Evolutionary conservation across 2,329 filamentous ascomycete genomes (phyloP).

Genomic region (Colletotrichum sublineola): DNA sequence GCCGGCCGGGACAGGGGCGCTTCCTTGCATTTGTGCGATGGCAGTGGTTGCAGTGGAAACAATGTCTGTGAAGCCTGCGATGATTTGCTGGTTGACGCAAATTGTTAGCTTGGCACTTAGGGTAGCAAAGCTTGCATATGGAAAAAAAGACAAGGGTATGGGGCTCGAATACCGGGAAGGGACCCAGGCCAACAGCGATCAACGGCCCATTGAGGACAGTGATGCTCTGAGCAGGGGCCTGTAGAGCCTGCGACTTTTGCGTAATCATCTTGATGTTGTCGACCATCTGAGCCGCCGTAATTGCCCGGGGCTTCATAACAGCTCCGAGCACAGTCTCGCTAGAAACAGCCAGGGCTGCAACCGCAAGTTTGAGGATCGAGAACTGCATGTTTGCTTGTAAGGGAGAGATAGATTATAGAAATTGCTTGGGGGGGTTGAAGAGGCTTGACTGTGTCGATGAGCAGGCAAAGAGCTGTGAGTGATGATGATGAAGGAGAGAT

Average conservation of each 20-base stretch:
- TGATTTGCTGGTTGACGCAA: not conserved
- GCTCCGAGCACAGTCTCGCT: not conserved
- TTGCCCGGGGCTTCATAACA: too few species aligned
- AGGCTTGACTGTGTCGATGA: too few species aligned
- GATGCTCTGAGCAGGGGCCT: not conserved
- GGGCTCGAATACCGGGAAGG: not conserved
- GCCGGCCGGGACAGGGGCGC: not conserved
- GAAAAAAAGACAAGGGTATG: not conserved
- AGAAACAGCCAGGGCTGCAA: not conserved
- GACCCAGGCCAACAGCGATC: not conserved
- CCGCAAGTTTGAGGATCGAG: not conserved
- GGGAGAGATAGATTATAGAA: too few species aligned
- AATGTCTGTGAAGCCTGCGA: not conserved
- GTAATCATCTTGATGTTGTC: not conserved
- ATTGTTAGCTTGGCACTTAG: not conserved
- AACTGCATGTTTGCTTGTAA: not conserved
- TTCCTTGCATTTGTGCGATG: not conserved
- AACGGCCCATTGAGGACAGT: not conserved
- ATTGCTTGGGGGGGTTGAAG: too few species aligned
- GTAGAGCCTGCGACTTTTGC: not conserved
- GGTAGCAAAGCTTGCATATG: not conserved
- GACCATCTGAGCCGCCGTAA: not conserved
- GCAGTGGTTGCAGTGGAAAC: not conserved
- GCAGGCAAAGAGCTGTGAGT: too few species aligned
- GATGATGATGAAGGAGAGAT: too few species aligned